Base-by-base conservation (phyloP, 345 rosid genomes). In the Rhizophora apiculata region DNA sequence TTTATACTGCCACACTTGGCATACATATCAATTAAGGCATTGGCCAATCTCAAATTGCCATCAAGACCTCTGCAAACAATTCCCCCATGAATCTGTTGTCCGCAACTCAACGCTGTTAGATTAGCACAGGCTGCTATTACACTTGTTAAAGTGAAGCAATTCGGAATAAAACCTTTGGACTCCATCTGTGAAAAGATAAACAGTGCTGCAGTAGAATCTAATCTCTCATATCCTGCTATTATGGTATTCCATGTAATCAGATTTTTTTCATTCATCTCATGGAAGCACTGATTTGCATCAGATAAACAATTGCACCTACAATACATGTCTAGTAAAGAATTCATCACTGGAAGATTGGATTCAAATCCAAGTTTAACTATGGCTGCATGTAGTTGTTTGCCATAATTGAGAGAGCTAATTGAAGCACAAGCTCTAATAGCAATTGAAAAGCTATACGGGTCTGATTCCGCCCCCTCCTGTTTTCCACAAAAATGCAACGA, bases 341-440 rank as follows among this genome's bases (percentile, higher is more conserved):
- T 95, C 87, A 81, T 87, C 70, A 89, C 91, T 6, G 93, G 92
- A 72, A 90, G 90, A 81, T 85, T 83, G 76, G 77, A 85, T 59
- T 76, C 85, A 76, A 86, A 79, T 31, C 96, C 93, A 26, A 65
- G 78, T 77, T 90, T 92, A 36, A 78, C 61, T 31, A 78, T 77
- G 3, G 92, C 78, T 3, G 87, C 77, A 30, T 88, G 96, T 51
- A 95, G 76, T 78, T 88, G 96, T 68, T 73, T 80, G 60, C 99
- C 99, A 58, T 76, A 85, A 71, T 65, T 68, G 63, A 62, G 69
- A 0, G 86, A 86, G 34, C 92, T 88, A 48, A 82, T 74, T 0
- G 86, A 88, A 74, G 97, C 85, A 19, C 96, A 89, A 72, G 97
- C 97, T 86, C 87, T 86, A 72, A 87, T 83, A 9, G 90, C 95